phyloP scores from a whole-genome alignment of 2,329 filamentous ascomycete genomes.

The Clonostachys rhizophaga region DNA sequence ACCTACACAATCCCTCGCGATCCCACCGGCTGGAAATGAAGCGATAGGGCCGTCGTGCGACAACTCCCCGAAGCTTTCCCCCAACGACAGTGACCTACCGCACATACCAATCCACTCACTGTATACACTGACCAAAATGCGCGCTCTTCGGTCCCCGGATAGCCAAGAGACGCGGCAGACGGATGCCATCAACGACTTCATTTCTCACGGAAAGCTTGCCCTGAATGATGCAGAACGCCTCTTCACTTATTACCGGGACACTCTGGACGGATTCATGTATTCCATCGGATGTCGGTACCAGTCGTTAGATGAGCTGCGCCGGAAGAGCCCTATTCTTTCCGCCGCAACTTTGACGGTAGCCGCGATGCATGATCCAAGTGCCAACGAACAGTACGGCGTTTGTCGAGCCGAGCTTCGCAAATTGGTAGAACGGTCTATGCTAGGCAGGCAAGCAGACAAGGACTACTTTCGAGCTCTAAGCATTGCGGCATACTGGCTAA shows the following conservation, averaged over 20 bases:
- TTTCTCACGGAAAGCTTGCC: constrained; percentile 32
- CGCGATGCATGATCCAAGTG: constrained; percentile 50
- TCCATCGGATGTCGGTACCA: constrained; percentile 43
- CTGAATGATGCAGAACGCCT: constrained; percentile 43
- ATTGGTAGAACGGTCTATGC: constrained; percentile 40
- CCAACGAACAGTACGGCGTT: constrained; percentile 42
- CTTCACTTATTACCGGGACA: constrained; percentile 43
- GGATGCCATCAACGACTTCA: constrained; percentile 19
- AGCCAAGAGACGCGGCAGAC: constrained; percentile 4
- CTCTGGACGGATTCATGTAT: constrained; percentile 45
- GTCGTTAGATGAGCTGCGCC: constrained; percentile 44
- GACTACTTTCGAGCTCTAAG: constrained; percentile 56
- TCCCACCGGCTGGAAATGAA: constrained; percentile 17
- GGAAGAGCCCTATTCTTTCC: constrained; percentile 49
- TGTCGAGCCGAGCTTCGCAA: constrained; percentile 51
- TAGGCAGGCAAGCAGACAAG: constrained; percentile 22
- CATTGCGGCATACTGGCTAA: constrained; percentile 58
- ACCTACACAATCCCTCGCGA: constrained; percentile 1
- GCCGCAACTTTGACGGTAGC: constrained; percentile 53
- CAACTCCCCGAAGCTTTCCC: constrained; percentile 11
- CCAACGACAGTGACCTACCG: constrained; percentile 19
- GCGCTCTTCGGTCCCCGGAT: constrained; percentile 25
- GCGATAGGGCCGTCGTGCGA: constrained; percentile 9
- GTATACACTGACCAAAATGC: constrained; percentile 28
- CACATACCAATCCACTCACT: constrained; percentile 31